Conservation (phyloP, 2,329 filamentous ascomycete genomes). For the Arthrobotrys iridis region DNA sequence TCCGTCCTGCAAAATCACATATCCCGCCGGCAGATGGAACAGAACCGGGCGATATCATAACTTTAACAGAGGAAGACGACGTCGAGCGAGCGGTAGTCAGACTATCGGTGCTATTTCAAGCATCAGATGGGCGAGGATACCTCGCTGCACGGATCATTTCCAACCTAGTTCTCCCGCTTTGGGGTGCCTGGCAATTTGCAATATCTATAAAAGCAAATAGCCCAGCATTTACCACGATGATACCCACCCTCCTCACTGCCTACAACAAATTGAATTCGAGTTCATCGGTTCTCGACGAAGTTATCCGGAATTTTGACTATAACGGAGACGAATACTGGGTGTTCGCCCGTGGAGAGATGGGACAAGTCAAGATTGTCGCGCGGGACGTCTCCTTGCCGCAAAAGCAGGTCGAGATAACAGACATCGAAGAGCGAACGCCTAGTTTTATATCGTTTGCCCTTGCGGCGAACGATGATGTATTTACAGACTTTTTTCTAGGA, state of each 20-base stretch:
- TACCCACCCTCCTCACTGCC: conserved; percentile 22
- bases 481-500: conserved; percentile 69
- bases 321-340: conserved; percentile 53
- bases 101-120: conserved; percentile 31
- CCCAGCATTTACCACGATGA: conserved; percentile 3
- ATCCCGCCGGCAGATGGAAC: conserved; percentile 1
- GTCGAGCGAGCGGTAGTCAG: conserved; percentile 25
- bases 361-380: conserved; percentile 67
- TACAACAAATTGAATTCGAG: conserved; percentile 25
- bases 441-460: conserved; percentile 66
- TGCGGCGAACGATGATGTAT: conserved; percentile 68
- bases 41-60: conserved; percentile 31
- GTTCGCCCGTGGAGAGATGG: conserved; percentile 60
- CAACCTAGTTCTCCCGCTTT: conserved; percentile 21
- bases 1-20: conserved; percentile 51
- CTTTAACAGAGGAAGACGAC: conserved; percentile 15
- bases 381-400: conserved; percentile 19
- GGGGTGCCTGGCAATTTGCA: conserved; percentile 45
- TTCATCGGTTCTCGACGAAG: conserved; percentile 15
- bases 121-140: conserved; percentile 26
- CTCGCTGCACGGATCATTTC: conserved; percentile 17
- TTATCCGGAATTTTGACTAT: conserved; percentile 54
- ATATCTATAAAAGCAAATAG: conserved; percentile 20
- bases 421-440: conserved; percentile 65
- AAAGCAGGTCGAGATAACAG: conserved; percentile 43